Evolutionary conservation across 2,329 filamentous ascomycete genomes (phyloP).

Genomic region (Xylariales sp.): DNA sequence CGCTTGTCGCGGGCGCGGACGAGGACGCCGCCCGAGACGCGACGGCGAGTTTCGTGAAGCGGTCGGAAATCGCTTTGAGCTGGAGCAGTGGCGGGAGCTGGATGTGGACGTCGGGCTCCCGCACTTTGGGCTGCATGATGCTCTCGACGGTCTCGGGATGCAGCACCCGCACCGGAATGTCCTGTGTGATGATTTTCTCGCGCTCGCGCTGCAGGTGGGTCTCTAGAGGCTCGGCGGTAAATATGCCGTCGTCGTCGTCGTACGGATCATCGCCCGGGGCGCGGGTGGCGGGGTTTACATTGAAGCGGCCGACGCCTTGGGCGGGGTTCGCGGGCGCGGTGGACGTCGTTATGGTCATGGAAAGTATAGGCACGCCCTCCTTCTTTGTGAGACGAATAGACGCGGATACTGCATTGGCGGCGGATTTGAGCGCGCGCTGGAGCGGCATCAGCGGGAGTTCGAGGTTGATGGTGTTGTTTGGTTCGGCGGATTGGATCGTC

Average conservation of each 20-base stretch:
- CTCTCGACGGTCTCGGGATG: constrained; percentile 85
- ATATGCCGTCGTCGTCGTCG: constrained; percentile 57
- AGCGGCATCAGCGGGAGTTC: constrained; percentile 91
- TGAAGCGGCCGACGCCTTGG: constrained; percentile 50
- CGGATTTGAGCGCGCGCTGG: constrained; percentile 91
- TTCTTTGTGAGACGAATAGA: constrained; percentile 93
- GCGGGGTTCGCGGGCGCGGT: constrained; percentile 65
- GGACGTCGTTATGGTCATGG: constrained; percentile 87
- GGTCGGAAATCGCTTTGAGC: constrained; percentile 92
- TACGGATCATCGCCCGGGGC: constrained; percentile 53
- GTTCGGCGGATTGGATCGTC: constrained; percentile 84
- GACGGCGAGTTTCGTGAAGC: constrained; percentile 87
- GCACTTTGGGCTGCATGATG: constrained; percentile 91
- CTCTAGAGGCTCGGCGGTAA: constrained; percentile 64
- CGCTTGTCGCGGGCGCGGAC: constrained; percentile 48
- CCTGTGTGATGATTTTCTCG: constrained; percentile 93
- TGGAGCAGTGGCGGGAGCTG: constrained; percentile 87
- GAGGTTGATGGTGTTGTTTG: constrained; percentile 91
- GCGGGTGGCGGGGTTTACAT: constrained; percentile 39
- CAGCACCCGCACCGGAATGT: constrained; percentile 93
- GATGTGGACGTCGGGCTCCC: constrained; percentile 94
- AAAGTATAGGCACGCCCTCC: constrained; percentile 85
- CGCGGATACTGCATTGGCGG: constrained; percentile 81
- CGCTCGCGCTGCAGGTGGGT: constrained; percentile 74
- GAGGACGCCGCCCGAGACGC: constrained; percentile 45